These are phyloP conservation scores for Globisporangium camurandrum DNA, from an alignment of 352 stramenopile species.

Conservation along the genomic window DNA sequence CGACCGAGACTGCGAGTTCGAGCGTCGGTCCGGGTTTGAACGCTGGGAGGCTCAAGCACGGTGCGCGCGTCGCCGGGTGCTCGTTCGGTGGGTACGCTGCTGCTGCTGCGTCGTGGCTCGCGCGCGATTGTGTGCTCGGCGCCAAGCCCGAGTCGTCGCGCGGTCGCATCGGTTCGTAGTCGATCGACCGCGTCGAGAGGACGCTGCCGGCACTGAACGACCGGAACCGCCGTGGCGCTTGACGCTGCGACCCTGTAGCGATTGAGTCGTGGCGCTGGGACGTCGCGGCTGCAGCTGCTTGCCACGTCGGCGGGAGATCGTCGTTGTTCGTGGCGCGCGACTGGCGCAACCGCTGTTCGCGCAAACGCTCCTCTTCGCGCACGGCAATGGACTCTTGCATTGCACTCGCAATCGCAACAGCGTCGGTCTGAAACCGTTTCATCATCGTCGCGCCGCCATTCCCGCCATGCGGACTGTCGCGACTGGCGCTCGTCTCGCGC, in stretches of 20 bases:
- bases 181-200: slow-evolving; percentile 30
- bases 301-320: slow-evolving; percentile 15
- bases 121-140: slow-evolving; percentile 18
- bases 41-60: slow-evolving; percentile 54
- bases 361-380: slow-evolving; percentile 36
- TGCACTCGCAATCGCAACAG: slow-evolving; percentile 45
- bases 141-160: slow-evolving; percentile 40
- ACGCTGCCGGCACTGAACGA: slow-evolving; percentile 68
- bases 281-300: slow-evolving; percentile 15
- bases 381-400: slow-evolving; percentile 37
- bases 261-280: slow-evolving; percentile 7
- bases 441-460: slow-evolving; percentile 20
- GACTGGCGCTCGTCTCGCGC: slow-evolving; percentile 6
- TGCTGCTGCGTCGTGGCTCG: slow-evolving; percentile 7
- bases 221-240: no score
- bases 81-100: slow-evolving; percentile 13
- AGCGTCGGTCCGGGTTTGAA: slow-evolving; percentile 59
- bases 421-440: slow-evolving; percentile 65
- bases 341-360: slow-evolving; percentile 24
- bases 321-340: slow-evolving; percentile 36
- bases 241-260: no score
- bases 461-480: slow-evolving; percentile 18
- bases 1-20: slow-evolving; percentile 70
- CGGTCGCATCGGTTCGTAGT: slow-evolving; percentile 16
- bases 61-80: slow-evolving; percentile 29